Evolutionary conservation across 371 early-diverging fungal genomes (phyloP).

Genomic region (Mucor irregularis): DNA sequence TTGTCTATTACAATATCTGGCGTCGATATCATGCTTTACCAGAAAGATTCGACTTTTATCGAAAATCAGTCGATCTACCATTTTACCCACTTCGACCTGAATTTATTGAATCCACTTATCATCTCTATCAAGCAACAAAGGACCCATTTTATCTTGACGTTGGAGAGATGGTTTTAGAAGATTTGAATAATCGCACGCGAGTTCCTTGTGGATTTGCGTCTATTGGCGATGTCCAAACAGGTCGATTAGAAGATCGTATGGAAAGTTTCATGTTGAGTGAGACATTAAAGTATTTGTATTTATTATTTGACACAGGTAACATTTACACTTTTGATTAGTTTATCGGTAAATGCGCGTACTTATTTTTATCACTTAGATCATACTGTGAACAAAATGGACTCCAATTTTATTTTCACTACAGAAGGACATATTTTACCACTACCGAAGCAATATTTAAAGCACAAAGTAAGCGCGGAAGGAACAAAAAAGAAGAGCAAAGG

Average conservation of each 20-base stretch:
- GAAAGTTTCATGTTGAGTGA: conserved; percentile 95
- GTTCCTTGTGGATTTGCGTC: conserved; percentile 87
- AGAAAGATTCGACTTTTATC: conserved; percentile 79
- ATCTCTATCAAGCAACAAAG: conserved; percentile 86
- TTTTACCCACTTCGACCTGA: conserved; percentile 93
- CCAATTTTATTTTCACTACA: conserved; percentile 87
- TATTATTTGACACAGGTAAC: conserved; percentile 60
- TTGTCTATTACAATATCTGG: conserved; percentile 88
- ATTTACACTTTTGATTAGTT: not conserved
- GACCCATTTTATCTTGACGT: conserved; percentile 90
- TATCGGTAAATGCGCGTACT: not conserved
- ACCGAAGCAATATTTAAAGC: conserved; percentile 16
- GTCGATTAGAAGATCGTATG: conserved; percentile 83
- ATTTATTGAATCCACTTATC: conserved; percentile 92
- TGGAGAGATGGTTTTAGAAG: conserved; percentile 83
- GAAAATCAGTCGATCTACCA: conserved; percentile 59
- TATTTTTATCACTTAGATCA: not conserved
- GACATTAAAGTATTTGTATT: conserved; percentile 91
- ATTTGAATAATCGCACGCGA: conserved; percentile 72
- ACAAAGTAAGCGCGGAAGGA: not conserved
- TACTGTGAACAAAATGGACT: conserved; percentile 62
- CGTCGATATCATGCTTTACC: conserved; percentile 80
- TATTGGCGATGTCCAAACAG: conserved; percentile 66
- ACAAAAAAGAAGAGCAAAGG: not conserved
- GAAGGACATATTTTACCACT: conserved; percentile 78